Conservation (phyloP, 2,329 filamentous ascomycete species). For the Tolypocladium album region DNA sequence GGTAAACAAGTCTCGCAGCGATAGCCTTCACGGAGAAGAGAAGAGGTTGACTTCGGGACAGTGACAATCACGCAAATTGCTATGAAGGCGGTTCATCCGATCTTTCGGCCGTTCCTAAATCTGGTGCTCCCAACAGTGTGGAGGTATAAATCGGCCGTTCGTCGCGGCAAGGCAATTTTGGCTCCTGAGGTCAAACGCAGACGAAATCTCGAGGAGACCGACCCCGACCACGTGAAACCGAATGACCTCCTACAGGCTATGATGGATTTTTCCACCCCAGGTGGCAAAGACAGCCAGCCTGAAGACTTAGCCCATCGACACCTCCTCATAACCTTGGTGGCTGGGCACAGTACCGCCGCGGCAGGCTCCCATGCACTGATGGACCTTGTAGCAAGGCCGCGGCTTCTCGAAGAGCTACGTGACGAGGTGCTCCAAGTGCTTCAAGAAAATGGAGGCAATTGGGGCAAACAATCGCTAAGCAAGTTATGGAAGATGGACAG, state of each 20-base stretch:
- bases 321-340: conserved; percentile 1
- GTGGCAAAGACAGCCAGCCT: neutral
- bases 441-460: neutral
- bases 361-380: conserved; percentile 4
- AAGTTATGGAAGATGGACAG: conserved; percentile 6
- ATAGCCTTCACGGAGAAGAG: neutral
- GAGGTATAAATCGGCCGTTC: conserved; percentile 1
- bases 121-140: conserved; percentile 1
- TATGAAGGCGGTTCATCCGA: conserved; percentile 3
- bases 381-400: conserved; percentile 1
- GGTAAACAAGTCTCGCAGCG: neutral
- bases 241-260: conserved; percentile 5
- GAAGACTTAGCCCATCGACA: conserved; percentile 2
- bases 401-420: conserved; percentile 1
- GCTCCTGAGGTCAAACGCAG: conserved; percentile 2
- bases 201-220: neutral
- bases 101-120: conserved; percentile 1
- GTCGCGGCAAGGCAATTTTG: conserved; percentile 1
- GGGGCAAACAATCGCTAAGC: conserved; percentile 1
- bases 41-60: neutral
- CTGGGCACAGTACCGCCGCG: conserved; percentile 6
- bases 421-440: conserved; percentile 1
- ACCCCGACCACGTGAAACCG: neutral
- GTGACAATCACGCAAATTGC: conserved; percentile 6
- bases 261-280: conserved; percentile 1